phyloP scores from a whole-genome alignment of 495 filamentous ascomycete genomes.

The Aspergillus bridgeri region DNA sequence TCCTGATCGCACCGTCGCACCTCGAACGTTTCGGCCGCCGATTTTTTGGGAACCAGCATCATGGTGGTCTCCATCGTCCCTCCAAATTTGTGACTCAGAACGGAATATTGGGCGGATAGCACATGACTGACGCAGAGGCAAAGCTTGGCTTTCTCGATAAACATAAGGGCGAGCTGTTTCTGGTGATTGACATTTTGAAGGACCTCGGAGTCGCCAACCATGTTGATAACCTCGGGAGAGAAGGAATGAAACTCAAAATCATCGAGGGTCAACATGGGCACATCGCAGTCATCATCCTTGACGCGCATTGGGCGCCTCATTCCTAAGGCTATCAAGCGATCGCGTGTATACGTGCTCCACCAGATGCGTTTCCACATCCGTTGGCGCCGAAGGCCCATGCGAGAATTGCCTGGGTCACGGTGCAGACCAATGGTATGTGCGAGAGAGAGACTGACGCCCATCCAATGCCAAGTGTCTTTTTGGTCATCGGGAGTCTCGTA shows the following conservation, averaged over 20 bases:
- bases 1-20: slow-evolving; percentile 71
- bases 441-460: slow-evolving; percentile 79
- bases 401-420: slow-evolving; percentile 71
- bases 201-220: slow-evolving; percentile 63
- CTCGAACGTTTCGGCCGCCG: slow-evolving; percentile 67
- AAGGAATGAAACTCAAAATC: slow-evolving; percentile 78
- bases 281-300: slow-evolving; percentile 85
- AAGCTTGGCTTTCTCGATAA: slow-evolving; percentile 88
- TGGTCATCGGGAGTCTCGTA: slow-evolving; percentile 87
- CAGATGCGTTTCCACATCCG: slow-evolving; percentile 87
- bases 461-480: slow-evolving; percentile 91
- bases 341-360: slow-evolving; percentile 93
- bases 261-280: slow-evolving; percentile 76
- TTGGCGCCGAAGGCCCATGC: slow-evolving; percentile 65
- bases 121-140: slow-evolving; percentile 82
- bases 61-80: slow-evolving; percentile 75
- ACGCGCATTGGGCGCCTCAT: slow-evolving; percentile 87
- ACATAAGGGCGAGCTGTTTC: slow-evolving; percentile 74
- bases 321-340: slow-evolving; percentile 81
- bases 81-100: slow-evolving; percentile 73
- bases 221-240: slow-evolving; percentile 59
- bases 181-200: slow-evolving; percentile 63
- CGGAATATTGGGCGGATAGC: slow-evolving; percentile 82
- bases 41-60: slow-evolving; percentile 87
- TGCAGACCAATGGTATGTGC: slow-evolving; percentile 83